Evolutionary conservation across 1,284 basidiomycete genomes (phyloP).

Genomic region (Cronartium quercuum): DNA sequence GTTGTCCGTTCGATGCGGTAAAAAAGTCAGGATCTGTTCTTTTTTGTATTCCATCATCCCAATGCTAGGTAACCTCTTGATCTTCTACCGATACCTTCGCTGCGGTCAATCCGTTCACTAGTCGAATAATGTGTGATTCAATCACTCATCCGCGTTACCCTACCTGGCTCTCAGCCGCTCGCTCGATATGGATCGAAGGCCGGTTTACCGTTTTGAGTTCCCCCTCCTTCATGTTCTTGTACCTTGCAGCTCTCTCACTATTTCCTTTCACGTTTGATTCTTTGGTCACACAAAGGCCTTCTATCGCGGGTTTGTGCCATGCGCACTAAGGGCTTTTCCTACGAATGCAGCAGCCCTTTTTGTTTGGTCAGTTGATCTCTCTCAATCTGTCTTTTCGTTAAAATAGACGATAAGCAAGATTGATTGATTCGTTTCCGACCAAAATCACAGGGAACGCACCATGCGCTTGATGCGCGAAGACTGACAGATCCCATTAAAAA

Average conservation of each 20-base stretch:
- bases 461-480: neutral
- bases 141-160: conserved; percentile 56
- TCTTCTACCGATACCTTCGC: neutral
- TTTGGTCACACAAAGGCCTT: conserved; percentile 52
- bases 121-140: conserved; percentile 51
- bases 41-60: neutral
- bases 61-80: neutral
- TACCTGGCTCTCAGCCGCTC: conserved; percentile 55
- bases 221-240: neutral
- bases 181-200: conserved; percentile 55
- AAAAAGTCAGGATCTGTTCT: conserved; percentile 59
- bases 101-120: conserved; percentile 5
- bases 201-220: conserved; percentile 49
- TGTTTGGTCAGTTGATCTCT: conserved; percentile 21
- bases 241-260: neutral
- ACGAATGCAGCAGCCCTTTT: conserved; percentile 45
- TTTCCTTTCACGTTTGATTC: neutral
- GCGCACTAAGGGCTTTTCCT: conserved; percentile 63
- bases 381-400: neutral
- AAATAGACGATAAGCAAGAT: neutral
- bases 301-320: conserved; percentile 55
- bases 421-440: neutral
- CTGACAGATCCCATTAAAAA: neutral
- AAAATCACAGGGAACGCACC: neutral
- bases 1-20: conserved; percentile 68